Conservation (phyloP, 352 stramenopile genomes). For the Pythium brassicae region DNA sequence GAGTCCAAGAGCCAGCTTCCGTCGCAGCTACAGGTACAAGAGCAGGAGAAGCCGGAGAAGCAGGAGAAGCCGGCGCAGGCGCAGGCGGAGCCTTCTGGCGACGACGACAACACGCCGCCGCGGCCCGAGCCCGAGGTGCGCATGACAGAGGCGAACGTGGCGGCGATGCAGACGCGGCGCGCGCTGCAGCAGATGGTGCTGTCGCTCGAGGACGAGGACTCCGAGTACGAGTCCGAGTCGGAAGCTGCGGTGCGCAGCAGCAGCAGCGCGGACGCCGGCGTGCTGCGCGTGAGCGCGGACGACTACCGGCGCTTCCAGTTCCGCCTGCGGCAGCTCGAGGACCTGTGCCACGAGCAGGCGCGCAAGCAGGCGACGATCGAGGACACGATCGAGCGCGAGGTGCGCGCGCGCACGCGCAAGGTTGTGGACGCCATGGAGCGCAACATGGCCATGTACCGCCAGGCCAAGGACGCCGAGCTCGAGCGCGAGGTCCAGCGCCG, state of each 20-base stretch:
- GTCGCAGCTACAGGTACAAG: constrained; percentile 7
- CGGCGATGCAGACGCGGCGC: constrained; percentile 69
- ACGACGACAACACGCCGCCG: too few relatives aligned
- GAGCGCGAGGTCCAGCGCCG: constrained; percentile 76
- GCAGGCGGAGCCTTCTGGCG: too few relatives aligned
- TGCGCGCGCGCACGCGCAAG: constrained; percentile 55
- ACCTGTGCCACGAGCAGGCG: constrained; percentile 64
- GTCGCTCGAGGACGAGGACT: constrained; percentile 72
- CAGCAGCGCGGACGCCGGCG: constrained; percentile 9
- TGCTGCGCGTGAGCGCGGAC: constrained; percentile 57
- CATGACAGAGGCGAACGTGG: constrained; percentile 64
- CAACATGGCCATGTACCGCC: constrained; percentile 84
- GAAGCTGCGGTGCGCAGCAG: constrained; percentile 13
- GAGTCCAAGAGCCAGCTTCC: constrained; percentile 15
- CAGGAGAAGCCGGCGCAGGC: constrained; percentile 17
- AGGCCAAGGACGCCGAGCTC: constrained; percentile 74
- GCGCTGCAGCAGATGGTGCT: constrained; percentile 85
- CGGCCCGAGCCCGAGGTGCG: constrained; percentile 15
- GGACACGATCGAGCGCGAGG: constrained; percentile 72
- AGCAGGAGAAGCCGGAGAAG: constrained; percentile 3
- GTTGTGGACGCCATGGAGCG: constrained; percentile 76
- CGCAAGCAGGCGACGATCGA: constrained; percentile 72
- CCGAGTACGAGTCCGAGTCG: constrained; percentile 54
- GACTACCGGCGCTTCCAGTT: constrained; percentile 86
- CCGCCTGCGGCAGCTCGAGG: constrained; percentile 71